These are phyloP conservation scores for Lactuca sativa DNA, from an alignment of 129 eudicot species.

Conservation along the genomic window DNA sequence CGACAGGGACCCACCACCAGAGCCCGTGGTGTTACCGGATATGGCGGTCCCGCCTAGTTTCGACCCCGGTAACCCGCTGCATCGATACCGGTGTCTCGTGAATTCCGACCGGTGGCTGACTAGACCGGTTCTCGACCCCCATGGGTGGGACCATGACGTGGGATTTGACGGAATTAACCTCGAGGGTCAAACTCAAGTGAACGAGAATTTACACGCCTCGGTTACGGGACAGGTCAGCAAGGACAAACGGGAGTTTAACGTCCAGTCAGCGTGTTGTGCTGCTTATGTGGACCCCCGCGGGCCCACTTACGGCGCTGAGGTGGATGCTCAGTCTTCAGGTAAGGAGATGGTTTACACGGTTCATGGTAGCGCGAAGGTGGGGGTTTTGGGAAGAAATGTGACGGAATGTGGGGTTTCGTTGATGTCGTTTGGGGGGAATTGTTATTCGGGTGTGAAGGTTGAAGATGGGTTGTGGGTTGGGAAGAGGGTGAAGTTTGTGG, in stretches of 20 bases:
- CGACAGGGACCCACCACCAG: slow-evolving; percentile 57
- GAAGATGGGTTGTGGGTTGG: slow-evolving; percentile 65
- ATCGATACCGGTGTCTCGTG: slow-evolving; percentile 71
- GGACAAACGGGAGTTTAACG: slow-evolving; percentile 84
- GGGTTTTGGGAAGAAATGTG: slow-evolving; percentile 44
- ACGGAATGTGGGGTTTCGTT: slow-evolving; percentile 82
- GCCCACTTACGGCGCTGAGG: slow-evolving; percentile 56
- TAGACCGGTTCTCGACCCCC: slow-evolving; percentile 86
- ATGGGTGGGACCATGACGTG: slow-evolving; percentile 98
- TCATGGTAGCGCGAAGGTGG: slow-evolving; percentile 54
- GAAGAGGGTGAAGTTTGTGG: slow-evolving; percentile 61
- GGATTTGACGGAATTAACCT: slow-evolving; percentile 93
- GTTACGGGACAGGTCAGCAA: slow-evolving; percentile 91
- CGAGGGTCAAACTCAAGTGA: slow-evolving; percentile 49
- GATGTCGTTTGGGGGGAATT: slow-evolving; percentile 61
- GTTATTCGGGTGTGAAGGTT: slow-evolving; percentile 63
- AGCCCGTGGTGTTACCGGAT: slow-evolving; percentile 71
- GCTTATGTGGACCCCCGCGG: slow-evolving; percentile 61
- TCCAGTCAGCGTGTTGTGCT: slow-evolving; percentile 72
- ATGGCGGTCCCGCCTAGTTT: slow-evolving; percentile 85
- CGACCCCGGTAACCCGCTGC: slow-evolving; percentile 63
- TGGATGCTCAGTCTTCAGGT: slow-evolving; percentile 79
- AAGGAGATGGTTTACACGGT: slow-evolving; percentile 70
- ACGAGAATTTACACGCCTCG: slow-evolving; percentile 45
- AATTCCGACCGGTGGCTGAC: slow-evolving; percentile 72